phyloP scores from a whole-genome alignment of 163 green algal genomes.

The Chlamydomonas reinhardtii region DNA sequence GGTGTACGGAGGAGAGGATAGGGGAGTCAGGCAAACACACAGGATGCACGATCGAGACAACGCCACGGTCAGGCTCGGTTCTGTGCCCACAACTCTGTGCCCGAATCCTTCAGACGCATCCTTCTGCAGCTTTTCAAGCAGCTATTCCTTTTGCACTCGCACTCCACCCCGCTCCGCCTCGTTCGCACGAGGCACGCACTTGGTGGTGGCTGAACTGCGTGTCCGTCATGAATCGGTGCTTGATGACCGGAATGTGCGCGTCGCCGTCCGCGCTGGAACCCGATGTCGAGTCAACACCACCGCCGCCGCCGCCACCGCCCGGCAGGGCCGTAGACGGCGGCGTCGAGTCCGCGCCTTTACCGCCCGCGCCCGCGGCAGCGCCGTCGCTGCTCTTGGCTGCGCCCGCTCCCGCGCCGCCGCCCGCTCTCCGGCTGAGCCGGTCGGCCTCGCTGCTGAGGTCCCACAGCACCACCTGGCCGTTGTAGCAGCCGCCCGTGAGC shows the following conservation, averaged over 20 bases:
- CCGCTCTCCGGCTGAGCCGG: conserved; percentile 32
- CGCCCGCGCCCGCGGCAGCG: not conserved
- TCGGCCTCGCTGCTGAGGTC: conserved; percentile 65
- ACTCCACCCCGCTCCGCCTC: no score
- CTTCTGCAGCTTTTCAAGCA: no score
- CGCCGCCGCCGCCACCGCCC: not conserved
- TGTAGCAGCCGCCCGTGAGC: conserved; percentile 78
- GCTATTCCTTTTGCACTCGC: no score
- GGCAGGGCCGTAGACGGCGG: conserved; percentile 4
- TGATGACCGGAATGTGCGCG: conserved; percentile 53
- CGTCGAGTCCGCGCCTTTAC: conserved; percentile 9
- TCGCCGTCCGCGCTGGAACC: conserved; percentile 29
- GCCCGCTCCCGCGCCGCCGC: not conserved
- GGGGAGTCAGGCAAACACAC: no score
- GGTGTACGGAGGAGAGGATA: not conserved
- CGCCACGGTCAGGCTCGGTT: no score
- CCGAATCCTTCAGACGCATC: no score
- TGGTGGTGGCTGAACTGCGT: conserved; percentile 70
- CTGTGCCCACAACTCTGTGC: no score
- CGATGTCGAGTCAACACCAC: not conserved
- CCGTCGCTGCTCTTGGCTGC: not conserved
- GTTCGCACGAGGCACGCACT: not conserved
- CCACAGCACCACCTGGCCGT: conserved; percentile 80
- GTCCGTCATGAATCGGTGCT: conserved; percentile 57
- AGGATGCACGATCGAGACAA: no score